Evolutionary conservation across 2,329 filamentous ascomycete genomes (phyloP).

Genomic region (Colletotrichum cereale): DNA sequence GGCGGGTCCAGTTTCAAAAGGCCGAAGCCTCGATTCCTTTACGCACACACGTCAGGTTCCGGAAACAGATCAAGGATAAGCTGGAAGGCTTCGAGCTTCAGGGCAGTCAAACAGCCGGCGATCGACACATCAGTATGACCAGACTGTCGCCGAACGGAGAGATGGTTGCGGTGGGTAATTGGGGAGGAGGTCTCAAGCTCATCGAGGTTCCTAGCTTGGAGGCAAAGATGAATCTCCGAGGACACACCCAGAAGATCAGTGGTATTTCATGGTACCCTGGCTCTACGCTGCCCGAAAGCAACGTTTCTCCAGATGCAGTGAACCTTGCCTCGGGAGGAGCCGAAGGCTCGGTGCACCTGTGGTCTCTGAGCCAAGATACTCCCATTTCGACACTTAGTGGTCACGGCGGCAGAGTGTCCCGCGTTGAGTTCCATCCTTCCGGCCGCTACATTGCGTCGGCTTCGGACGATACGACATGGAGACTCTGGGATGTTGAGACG

Average conservation of each 20-base stretch:
- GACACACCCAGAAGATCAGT: constrained; percentile 89
- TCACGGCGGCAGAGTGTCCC: constrained; percentile 88
- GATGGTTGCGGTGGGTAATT: constrained; percentile 89
- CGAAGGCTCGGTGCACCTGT: constrained; percentile 88
- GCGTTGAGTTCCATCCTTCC: constrained; percentile 94
- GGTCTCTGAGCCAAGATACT: constrained; percentile 89
- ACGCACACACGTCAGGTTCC: constrained; percentile 90
- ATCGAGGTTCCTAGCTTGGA: constrained; percentile 86
- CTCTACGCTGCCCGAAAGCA: constrained; percentile 78
- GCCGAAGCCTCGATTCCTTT: constrained; percentile 86
- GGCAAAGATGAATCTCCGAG: constrained; percentile 80
- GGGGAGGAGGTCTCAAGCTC: constrained; percentile 89
- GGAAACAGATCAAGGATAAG: constrained; percentile 88
- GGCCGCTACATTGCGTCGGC: constrained; percentile 91
- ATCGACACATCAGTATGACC: constrained; percentile 91
- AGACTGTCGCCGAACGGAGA: constrained; percentile 89
- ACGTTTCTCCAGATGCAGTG: constrained; percentile 77
- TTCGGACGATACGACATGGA: constrained; percentile 96
- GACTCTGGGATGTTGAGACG: constrained; percentile 92
- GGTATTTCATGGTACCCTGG: constrained; percentile 92
- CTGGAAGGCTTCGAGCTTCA: constrained; percentile 89
- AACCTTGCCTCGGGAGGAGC: constrained; percentile 93
- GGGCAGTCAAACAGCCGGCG: constrained; percentile 91
- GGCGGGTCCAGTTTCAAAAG: constrained; percentile 81
- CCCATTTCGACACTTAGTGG: constrained; percentile 86